Evolutionary conservation across 2,329 filamentous ascomycete species (phyloP), one percentile per base, ranked within the genome.

Genomic region (Fusarium pseudonygamai): DNA sequence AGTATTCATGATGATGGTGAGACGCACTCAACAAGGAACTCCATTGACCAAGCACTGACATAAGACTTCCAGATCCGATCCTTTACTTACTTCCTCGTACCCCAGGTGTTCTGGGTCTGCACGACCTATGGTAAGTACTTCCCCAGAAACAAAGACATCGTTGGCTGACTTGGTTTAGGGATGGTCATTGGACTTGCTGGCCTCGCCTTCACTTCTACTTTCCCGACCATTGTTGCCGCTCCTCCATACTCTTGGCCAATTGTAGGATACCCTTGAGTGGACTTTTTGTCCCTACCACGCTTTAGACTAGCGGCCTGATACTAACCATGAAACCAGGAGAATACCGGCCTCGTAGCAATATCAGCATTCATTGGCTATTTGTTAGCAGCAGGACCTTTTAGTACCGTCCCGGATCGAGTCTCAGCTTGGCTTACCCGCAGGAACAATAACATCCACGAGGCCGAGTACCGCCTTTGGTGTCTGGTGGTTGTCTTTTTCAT

Each of bases 81-180:
- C 16, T 58, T 58, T 28, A 58, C 55, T 36, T 58, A 58, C 13
- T 18, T 58, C 16, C 26, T 58, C 3, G n/a, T 58, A 16, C 55
- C 55, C n/a, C 55, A 24, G 8, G 55, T 58, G n/a, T 58, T 58
- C 24, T 58, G 55, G 55, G 55, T 58, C n/a, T 58, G 55, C 55
- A n/a, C 55, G n/a, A 45, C 55, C 24, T 58, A 58, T 14, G 55
- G 55, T 37, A 30, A 36, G 11, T 37, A 26, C 32, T 22, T 36
- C 5, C 32, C 16, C 26, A 34, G 36, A 34, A 13, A 26, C 2
- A 14, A 7, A 32, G 13, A 42, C 14, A n/a, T 20, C 18, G 24
- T 42, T 42, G 7, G 37, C 52, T 56, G 14, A 56, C 37, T 56
- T 32, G 0, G 18, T 42, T 10, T 14, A 58, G 55, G 55, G 18